Conservation (phyloP, 345 rosid species). For the Lenwebbia sp. region DNA sequence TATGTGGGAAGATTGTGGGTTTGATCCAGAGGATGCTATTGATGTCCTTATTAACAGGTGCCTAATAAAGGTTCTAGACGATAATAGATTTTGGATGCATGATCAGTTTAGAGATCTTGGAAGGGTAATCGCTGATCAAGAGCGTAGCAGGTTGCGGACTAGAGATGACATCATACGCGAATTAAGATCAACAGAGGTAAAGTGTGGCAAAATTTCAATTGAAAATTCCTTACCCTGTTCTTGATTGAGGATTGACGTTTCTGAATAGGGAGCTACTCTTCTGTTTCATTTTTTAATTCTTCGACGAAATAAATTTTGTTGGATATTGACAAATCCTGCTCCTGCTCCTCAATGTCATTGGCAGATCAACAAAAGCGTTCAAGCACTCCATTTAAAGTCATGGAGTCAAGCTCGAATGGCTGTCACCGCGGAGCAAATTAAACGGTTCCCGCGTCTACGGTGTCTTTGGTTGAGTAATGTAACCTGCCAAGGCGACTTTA, state of each 20-base stretch:
- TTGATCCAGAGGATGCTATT: background rate
- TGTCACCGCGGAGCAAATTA: background rate
- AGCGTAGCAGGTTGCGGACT: fast-evolving
- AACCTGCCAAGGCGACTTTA: background rate
- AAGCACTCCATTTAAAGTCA: background rate
- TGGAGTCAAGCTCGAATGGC: no score
- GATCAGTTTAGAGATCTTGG: background rate
- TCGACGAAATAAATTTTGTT: background rate
- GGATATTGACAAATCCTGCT: background rate
- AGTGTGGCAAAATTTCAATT: background rate
- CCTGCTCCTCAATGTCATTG: background rate
- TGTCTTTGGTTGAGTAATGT: background rate
- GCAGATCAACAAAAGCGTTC: background rate
- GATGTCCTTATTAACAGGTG: background rate
- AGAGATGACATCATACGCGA: fast-evolving
- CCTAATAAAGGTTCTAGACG: background rate
- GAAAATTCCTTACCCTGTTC: no score
- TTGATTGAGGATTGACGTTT: no score
- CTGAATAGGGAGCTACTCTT: no score
- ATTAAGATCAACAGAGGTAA: background rate
- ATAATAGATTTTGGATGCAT: background rate
- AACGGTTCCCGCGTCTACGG: background rate
- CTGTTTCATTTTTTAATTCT: background rate
- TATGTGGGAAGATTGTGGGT: background rate
- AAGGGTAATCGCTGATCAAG: background rate